Evolutionary conservation across 2,329 filamentous ascomycete species (phyloP).

Genomic region (Aspergillus tubingensis): DNA sequence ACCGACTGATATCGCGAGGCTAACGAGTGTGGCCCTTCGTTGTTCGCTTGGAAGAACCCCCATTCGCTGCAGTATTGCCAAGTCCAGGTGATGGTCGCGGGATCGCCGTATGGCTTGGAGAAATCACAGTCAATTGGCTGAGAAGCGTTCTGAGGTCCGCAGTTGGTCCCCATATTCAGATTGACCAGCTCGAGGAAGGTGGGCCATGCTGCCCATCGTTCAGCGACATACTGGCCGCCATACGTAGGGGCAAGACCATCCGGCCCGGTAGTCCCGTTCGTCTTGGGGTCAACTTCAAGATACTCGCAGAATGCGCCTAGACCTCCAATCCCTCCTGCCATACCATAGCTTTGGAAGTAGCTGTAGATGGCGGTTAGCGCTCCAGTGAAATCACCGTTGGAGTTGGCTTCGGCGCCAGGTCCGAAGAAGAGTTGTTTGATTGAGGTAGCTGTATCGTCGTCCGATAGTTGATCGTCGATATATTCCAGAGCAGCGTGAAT

Average conservation of each 20-base stretch:
- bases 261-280: constrained; percentile 38
- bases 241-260: constrained; percentile 45
- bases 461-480: constrained; percentile 51
- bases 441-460: constrained; percentile 34
- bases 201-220: constrained; percentile 47
- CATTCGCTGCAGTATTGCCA: constrained; percentile 58
- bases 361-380: constrained; percentile 44
- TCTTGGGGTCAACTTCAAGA: constrained; percentile 47
- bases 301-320: constrained; percentile 50
- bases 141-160: constrained; percentile 32
- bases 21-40: constrained; percentile 50
- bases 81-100: constrained; percentile 47
- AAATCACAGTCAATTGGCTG: constrained; percentile 41
- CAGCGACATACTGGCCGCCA: constrained; percentile 44
- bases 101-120: constrained; percentile 35
- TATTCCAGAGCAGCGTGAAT: constrained; percentile 52
- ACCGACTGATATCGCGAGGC: constrained; percentile 51
- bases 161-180: constrained; percentile 43
- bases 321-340: constrained; percentile 37
- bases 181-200: constrained; percentile 43
- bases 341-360: constrained; percentile 49
- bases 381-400: constrained; percentile 51
- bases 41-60: constrained; percentile 54
- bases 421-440: constrained; percentile 55
- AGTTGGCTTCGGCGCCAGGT: constrained; percentile 47